These are phyloP conservation scores for Aspergillus ostianus DNA, from an alignment of 495 filamentous ascomycete species.

Conservation along the genomic window DNA sequence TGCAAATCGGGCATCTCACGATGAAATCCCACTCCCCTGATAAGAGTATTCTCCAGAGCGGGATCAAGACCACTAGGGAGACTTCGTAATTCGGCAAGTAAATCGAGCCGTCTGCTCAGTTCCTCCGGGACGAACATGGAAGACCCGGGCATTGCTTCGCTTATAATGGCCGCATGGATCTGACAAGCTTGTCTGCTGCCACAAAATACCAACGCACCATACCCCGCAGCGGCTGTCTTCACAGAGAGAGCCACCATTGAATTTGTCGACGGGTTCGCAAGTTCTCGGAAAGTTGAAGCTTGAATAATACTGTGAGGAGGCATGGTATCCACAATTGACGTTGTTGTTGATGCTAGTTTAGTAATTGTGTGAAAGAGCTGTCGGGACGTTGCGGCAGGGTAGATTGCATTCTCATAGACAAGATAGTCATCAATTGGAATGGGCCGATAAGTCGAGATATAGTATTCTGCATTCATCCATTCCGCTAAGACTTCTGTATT, in stretches of 20 bases:
- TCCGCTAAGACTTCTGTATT: slow-evolving; percentile 66
- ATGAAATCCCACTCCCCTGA: slow-evolving; percentile 73
- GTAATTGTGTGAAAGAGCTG: slow-evolving; percentile 61
- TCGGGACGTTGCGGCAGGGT: slow-evolving; percentile 59
- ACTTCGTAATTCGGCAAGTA: slow-evolving; percentile 67
- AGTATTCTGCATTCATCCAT: slow-evolving; percentile 72
- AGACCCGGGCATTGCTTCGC: slow-evolving; percentile 56
- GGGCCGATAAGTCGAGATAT: slow-evolving; percentile 71
- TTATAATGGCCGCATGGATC: slow-evolving; percentile 60
- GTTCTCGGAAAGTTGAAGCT: slow-evolving; percentile 55
- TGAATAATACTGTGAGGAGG: slow-evolving; percentile 51
- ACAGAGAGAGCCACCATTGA: slow-evolving; percentile 66
- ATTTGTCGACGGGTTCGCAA: slow-evolving; percentile 64
- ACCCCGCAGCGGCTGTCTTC: slow-evolving; percentile 64
- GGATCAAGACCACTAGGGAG: slow-evolving; percentile 66
- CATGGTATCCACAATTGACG: slow-evolving; percentile 33
- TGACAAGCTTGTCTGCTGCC: slow-evolving; percentile 66
- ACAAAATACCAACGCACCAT: slow-evolving; percentile 75
- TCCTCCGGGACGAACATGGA: slow-evolving; percentile 44
- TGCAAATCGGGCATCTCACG: slow-evolving; percentile 40
- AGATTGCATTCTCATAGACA: slow-evolving; percentile 72
- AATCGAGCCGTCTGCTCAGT: slow-evolving; percentile 59
- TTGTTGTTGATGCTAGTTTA: slow-evolving; percentile 44
- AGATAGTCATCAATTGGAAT: slow-evolving; percentile 74
- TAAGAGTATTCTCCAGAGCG: slow-evolving; percentile 61